Evolutionary conservation across 1,284 basidiomycete species (phyloP), one percentile per base, ranked within the genome.

Genomic region (Cutaneotrichosporon spelunceum): DNA sequence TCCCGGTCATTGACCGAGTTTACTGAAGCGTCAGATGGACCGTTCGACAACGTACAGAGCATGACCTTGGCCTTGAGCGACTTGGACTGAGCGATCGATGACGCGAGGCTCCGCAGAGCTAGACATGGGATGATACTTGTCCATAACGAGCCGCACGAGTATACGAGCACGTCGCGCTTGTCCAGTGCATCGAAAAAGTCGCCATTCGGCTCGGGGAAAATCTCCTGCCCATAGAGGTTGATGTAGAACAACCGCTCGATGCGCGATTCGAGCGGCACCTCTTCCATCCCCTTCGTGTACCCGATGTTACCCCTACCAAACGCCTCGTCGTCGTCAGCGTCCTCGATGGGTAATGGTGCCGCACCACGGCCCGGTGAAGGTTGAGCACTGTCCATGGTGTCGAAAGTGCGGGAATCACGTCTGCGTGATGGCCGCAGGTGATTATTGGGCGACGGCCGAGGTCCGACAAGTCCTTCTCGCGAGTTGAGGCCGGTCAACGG

Each of bases 111-210:
- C 56, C 87, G 86, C 16, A 99, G 79, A 0, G 90, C 88, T 19
- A 99, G 83, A 74, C 93, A 96, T 0, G 95, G 94, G 19, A 96
- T 86, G 67, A 98, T 90, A 69, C 90, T 92, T 27, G 93, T 96
- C 91, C 91, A 97, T 2, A 96, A 80, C 0, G 91, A 94, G 1
- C 92, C 93, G 74, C 91, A 94, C 2, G 91, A 93, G 77, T 95
- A 96, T 4, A 97, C 86, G 33, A 97, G 80, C 2, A 89, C 83
- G 66, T 88, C 85, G 59, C 84, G 84, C n/a, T 83, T 78, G 1
- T 79, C 77, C 3, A 97, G 79, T 39, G 85, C 84, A 6, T 84
- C 78, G 27, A 96, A 74, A 72, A 89, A 93, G 48, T 90, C 89
- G 1, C 87, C 84, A 72, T 94, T 95, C 0, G 93, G 92, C 26